These are phyloP conservation scores for slime mould (Dictyostelium discoideum) DNA, from an alignment of 78 protist species.

Conservation along the genomic window DNA sequence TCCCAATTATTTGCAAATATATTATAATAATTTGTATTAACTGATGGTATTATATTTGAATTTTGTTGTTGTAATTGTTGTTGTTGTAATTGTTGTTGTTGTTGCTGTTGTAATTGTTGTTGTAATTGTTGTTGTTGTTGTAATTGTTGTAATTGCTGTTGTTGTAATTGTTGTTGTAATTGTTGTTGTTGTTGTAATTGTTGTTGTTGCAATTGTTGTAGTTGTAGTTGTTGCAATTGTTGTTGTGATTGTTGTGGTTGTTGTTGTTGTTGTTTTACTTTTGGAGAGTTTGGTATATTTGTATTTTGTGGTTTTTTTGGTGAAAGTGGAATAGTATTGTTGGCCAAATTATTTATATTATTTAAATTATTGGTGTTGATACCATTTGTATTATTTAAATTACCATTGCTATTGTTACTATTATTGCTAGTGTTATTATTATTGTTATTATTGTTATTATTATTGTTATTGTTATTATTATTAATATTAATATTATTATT, in stretches of 20 bases:
- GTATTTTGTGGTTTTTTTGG: background rate
- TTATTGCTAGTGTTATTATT: background rate
- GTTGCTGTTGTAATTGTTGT: background rate
- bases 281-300: background rate
- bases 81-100: background rate
- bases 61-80: background rate
- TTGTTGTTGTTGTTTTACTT: background rate
- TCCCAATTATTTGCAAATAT: slow-evolving; percentile 24
- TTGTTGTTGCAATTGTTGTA: background rate
- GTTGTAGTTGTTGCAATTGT: background rate
- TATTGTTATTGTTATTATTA: slow-evolving; percentile 2
- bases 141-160: background rate
- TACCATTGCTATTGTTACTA: background rate
- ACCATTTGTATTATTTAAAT: background rate
- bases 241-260: background rate
- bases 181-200: background rate
- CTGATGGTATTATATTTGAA: background rate
- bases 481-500: background rate
- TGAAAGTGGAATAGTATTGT: background rate
- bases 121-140: background rate
- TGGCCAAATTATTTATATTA: background rate
- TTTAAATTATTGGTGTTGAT: background rate
- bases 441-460: background rate
- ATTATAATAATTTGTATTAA: slow-evolving; percentile 15
- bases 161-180: background rate